Base-by-base conservation (phyloP, 441 rosid genomes). In the Aquilaria agallochum region DNA sequence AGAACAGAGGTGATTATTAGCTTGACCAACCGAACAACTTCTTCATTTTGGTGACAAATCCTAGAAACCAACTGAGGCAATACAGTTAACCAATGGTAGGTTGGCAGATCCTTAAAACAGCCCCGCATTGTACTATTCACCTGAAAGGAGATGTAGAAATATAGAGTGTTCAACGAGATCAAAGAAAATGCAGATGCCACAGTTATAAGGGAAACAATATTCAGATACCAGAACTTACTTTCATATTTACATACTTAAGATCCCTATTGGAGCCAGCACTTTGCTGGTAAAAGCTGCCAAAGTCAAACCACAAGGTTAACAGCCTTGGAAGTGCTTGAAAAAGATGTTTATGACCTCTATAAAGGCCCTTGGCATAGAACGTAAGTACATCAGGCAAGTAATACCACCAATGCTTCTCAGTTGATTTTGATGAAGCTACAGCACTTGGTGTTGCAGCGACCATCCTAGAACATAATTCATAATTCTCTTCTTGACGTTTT, bases 291-390 rank as follows among this genome's bases (percentile, higher is more conserved):
- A 89, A 49, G 78, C 91, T 87, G 63, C 97, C 95, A 74, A 96
- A 93, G 69, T 96, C 98, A 76, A 96, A 96, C 98, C 98, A 96
- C 58, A 96, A 76, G 60, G 97, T 93, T 67, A 92, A 83, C 84
- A 96, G 83, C 72, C 99, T 93, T 55, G 99, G 98, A 75, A 95
- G 98, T 53, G 98, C 98, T 82, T 90, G 99, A 75, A 92, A 93
- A 73, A 96, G 98, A 78, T 87, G 80, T 79, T 78, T 89, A 84
- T 93, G 96, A 62, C 99, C 99, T 68, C 88, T 86, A 71, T 90
- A 97, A 71, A 95, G 91, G 69, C 93, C 98, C 80, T 89, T 92
- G 14, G 98, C 98, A 80, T 95, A 96, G 81, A 80, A 96, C 71
- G 83, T 67, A 64, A 93, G 76, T 31, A 86, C 98, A 63, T 92